Evolutionary conservation across 139 green algal genomes (phyloP).

Genomic region (Chlamydomonas applanata): DNA sequence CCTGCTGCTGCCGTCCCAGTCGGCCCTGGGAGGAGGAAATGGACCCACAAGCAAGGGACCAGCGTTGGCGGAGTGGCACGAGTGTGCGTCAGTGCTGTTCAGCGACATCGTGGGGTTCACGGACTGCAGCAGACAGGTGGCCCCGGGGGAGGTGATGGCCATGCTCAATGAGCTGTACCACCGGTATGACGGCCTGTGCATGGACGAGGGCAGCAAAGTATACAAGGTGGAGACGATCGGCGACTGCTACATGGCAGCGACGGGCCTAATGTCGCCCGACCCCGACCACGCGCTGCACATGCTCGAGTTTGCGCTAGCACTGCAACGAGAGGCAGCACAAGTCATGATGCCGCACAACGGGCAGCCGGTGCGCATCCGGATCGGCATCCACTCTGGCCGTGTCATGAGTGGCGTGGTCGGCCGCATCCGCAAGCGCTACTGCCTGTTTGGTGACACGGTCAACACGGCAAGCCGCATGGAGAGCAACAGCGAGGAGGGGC

Average conservation of each 20-base stretch:
- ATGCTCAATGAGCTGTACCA: too few species aligned
- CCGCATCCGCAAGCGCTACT: constrained; percentile 29
- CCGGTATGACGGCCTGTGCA: constrained; percentile 13
- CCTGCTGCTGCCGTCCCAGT: too few species aligned
- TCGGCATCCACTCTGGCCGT: constrained; percentile 2
- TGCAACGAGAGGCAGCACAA: neutral
- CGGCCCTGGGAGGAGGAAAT: too few species aligned
- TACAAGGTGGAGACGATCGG: constrained; percentile 24
- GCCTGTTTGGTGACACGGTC: constrained; percentile 37
- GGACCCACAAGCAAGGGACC: too few species aligned
- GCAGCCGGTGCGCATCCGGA: neutral
- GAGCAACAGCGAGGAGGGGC: constrained; percentile 19
- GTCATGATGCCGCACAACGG: neutral
- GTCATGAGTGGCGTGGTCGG: constrained; percentile 30
- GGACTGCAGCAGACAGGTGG: too few species aligned
- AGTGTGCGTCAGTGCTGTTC: too few species aligned
- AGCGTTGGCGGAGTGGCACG: too few species aligned
- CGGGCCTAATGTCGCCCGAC: constrained; percentile 29
- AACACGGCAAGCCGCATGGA: constrained; percentile 32
- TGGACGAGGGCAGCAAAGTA: neutral
- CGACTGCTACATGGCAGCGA: constrained; percentile 34
- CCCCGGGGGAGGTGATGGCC: too few species aligned
- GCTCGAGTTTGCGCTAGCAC: constrained; percentile 12
- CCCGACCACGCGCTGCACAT: constrained; percentile 9
- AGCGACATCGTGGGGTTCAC: too few species aligned